These are phyloP conservation scores for Rhizoclosmatium sp. DNA, from an alignment of 192 early-diverging fungal species.

Conservation along the genomic window DNA sequence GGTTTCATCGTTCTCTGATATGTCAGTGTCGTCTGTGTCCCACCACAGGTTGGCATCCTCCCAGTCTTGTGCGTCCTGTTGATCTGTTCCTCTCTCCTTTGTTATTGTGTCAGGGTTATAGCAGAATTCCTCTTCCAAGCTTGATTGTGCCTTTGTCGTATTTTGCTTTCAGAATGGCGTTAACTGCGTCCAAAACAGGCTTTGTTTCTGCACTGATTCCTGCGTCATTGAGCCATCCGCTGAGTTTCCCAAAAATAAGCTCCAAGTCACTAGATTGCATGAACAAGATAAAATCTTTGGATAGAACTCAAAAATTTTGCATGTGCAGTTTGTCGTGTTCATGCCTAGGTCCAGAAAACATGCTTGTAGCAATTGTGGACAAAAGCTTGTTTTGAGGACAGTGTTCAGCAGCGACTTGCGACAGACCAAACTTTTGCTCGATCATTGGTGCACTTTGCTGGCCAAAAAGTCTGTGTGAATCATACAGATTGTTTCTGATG, in stretches of 20 bases:
- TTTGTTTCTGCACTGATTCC: neutral
- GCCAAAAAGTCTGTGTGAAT: slow-evolving; percentile 49
- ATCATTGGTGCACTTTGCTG: slow-evolving; percentile 49
- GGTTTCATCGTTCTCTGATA: too few relatives aligned
- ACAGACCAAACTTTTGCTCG: slow-evolving; percentile 52
- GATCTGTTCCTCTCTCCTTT: too few relatives aligned
- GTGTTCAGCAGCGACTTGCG: slow-evolving; percentile 41
- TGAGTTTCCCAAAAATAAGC: slow-evolving; percentile 53
- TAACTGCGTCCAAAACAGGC: neutral
- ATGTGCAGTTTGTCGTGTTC: slow-evolving; percentile 59
- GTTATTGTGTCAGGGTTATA: too few relatives aligned
- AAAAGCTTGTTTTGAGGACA: slow-evolving; percentile 36
- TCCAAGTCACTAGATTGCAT: slow-evolving; percentile 48
- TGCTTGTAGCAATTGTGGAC: slow-evolving; percentile 37
- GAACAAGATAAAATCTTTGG: slow-evolving; percentile 47
- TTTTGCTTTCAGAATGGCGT: slow-evolving; percentile 26
- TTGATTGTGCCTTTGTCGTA: neutral
- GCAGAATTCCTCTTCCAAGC: neutral
- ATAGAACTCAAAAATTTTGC: slow-evolving; percentile 48
- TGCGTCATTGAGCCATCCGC: slow-evolving; percentile 1
- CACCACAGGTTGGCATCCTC: too few relatives aligned
- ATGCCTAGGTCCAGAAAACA: slow-evolving; percentile 60
- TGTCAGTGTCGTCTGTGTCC: too few relatives aligned
- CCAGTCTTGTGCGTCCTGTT: too few relatives aligned
- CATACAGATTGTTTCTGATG: too few relatives aligned